Percentiles rank a stretch among this genome's conserved stretches.
phyloP scores from a whole-genome alignment of 305 asterid genomes.

The Rubia tinctorum region DNA sequence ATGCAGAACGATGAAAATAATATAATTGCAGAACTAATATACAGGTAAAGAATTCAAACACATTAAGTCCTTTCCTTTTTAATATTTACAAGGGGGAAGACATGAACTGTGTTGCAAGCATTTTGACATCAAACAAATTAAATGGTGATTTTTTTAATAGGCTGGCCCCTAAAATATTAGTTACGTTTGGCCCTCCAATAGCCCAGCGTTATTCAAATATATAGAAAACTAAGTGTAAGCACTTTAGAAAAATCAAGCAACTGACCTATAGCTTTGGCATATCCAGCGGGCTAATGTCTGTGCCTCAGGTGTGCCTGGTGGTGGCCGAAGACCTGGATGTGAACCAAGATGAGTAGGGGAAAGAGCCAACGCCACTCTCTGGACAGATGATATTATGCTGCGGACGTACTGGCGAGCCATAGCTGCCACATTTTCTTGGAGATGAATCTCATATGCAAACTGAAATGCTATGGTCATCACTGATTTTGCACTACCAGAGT shows the following conservation, averaged over 20 bases:
- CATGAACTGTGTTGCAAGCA: not conserved
- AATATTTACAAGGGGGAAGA: not conserved
- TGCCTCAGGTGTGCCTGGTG: constrained; percentile 85
- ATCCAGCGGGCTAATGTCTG: constrained; percentile 86
- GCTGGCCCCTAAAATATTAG: no score
- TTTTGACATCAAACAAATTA: not conserved
- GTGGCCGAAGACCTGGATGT: constrained; percentile 45
- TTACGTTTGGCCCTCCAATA: not conserved
- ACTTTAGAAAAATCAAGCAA: not conserved
- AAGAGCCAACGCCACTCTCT: constrained; percentile 88
- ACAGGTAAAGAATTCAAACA: not conserved
- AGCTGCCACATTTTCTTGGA: constrained; percentile 74
- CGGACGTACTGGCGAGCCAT: constrained; percentile 97
- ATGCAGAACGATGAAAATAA: not conserved
- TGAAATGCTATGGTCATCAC: constrained; percentile 98
- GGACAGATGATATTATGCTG: constrained; percentile 89
- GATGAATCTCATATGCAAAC: constrained; percentile 82
- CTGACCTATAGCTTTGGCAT: constrained; percentile 88
- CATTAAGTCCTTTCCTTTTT: not conserved
- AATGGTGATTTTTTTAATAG: not conserved
- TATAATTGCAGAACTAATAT: not conserved
- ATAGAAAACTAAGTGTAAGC: not conserved
- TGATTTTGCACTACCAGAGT: constrained; percentile 48
- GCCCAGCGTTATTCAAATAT: not conserved
- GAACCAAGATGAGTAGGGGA: constrained; percentile 66